phyloP scores from a whole-genome alignment of 495 filamentous ascomycete species.

The Cenococcum geophilum region DNA sequence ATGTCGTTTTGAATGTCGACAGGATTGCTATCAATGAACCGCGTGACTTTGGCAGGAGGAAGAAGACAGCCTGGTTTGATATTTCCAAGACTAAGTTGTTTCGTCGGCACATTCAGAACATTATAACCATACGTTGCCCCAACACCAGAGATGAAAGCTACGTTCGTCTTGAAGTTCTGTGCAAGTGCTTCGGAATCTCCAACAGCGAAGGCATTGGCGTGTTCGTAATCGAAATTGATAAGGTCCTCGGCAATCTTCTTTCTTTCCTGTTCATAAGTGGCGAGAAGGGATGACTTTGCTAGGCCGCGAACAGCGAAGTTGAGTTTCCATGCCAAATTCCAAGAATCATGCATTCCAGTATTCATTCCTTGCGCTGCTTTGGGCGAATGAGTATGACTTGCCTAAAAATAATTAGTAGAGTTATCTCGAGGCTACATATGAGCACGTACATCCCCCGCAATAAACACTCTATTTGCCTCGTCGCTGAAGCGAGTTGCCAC shows the following conservation, averaged over 20 bases:
- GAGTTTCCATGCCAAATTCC: conserved; percentile 34
- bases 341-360: conserved; percentile 33
- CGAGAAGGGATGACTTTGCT: conserved; percentile 26
- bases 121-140: conserved; percentile 58
- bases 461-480: conserved; percentile 26
- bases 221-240: conserved; percentile 33
- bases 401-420: conserved; percentile 6
- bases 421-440: not conserved
- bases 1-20: conserved; percentile 67
- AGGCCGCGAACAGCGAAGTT: conserved; percentile 29
- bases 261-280: conserved; percentile 30
- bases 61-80: conserved; percentile 55
- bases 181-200: conserved; percentile 30
- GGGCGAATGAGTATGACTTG: conserved; percentile 32
- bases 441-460: conserved; percentile 27
- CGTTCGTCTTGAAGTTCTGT: conserved; percentile 28
- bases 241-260: conserved; percentile 31
- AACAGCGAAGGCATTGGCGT: conserved; percentile 26
- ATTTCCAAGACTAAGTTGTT: conserved; percentile 32
- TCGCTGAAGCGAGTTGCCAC: conserved; percentile 26
- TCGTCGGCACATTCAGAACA: conserved; percentile 46
- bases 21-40: conserved; percentile 64
- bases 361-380: conserved; percentile 36
- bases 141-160: conserved; percentile 37
- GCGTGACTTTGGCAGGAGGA: conserved; percentile 56